phyloP scores from a whole-genome alignment of 1,284 basidiomycete genomes.

The Boletus sp. region DNA sequence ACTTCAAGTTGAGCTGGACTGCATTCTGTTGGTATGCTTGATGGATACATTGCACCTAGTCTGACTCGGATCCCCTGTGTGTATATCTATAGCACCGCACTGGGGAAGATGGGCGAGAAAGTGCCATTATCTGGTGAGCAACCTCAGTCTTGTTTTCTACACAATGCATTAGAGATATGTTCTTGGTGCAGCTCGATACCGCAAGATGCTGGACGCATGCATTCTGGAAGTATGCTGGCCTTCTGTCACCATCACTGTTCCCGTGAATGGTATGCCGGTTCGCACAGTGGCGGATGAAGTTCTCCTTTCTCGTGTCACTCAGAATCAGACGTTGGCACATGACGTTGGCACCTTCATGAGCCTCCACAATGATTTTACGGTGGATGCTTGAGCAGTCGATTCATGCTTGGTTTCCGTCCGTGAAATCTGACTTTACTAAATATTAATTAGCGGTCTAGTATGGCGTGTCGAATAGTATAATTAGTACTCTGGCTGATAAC shows the following conservation, averaged over 20 bases:
- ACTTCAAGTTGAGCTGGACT: constrained; percentile 58
- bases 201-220: constrained; percentile 54
- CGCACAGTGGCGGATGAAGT: constrained; percentile 11
- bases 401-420: background rate
- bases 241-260: constrained; percentile 15
- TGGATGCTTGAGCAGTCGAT: constrained; percentile 3
- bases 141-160: background rate
- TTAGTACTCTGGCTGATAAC: no score
- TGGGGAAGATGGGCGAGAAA: constrained; percentile 58
- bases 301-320: constrained; percentile 15
- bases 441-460: background rate
- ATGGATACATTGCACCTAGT: background rate
- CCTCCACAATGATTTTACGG: constrained; percentile 5
- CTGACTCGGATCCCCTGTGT: background rate
- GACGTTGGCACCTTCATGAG: constrained; percentile 18
- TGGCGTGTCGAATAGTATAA: no score
- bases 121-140: constrained; percentile 56
- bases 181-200: constrained; percentile 47
- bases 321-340: constrained; percentile 9
- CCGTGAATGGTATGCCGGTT: constrained; percentile 6
- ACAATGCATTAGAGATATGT: constrained; percentile 1
- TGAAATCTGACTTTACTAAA: background rate
- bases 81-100: constrained; percentile 44
- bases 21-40: constrained; percentile 51
- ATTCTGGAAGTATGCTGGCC: constrained; percentile 33